A percentile compares a stretch with the other conserved stretches of the same genome.
Evolutionary conservation across 2,329 filamentous ascomycete genomes (phyloP).

Genomic region (Elsinoe necatrix): DNA sequence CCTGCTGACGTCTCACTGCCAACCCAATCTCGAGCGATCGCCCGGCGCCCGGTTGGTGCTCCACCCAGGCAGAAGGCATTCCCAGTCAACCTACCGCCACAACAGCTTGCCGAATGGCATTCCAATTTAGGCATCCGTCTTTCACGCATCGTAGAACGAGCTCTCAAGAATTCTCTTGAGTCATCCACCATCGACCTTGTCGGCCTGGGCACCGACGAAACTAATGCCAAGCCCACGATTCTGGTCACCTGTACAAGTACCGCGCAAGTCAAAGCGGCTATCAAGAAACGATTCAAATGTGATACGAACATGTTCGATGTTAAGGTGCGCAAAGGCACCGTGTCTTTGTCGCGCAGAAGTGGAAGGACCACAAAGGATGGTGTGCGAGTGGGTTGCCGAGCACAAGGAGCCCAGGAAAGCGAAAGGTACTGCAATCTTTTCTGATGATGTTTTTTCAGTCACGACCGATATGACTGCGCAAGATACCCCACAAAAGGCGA

Average conservation of each 20-base stretch:
- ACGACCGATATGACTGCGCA: conserved; percentile 11
- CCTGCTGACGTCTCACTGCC: conserved; percentile 24
- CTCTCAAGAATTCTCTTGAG: conserved; percentile 65
- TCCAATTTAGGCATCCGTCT: conserved; percentile 62
- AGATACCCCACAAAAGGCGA: conserved; percentile 16
- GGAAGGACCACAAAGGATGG: conserved; percentile 11
- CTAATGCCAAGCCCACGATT: conserved; percentile 61
- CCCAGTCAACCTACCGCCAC: conserved; percentile 47
- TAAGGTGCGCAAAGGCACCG: conserved; percentile 58
- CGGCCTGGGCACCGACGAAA: conserved; percentile 60
- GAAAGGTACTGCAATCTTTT: conserved; percentile 18
- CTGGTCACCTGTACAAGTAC: conserved; percentile 71
- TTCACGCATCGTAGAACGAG: conserved; percentile 60
- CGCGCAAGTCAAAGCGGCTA: conserved; percentile 59
- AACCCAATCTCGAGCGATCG: background rate
- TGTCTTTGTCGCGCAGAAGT: conserved; percentile 19
- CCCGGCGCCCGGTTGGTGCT: conserved; percentile 8
- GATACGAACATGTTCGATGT: conserved; percentile 57
- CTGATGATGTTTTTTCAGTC: conserved; percentile 14
- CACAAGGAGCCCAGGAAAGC: conserved; percentile 5
- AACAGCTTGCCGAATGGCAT: conserved; percentile 64
- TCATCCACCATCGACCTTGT: conserved; percentile 72
- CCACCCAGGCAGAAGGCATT: conserved; percentile 15
- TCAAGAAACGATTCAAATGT: conserved; percentile 63
- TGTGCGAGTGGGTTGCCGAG: conserved; percentile 25